phyloP scores from a whole-genome alignment of 805 yeast species.

The Lachancea waltii region DNA sequence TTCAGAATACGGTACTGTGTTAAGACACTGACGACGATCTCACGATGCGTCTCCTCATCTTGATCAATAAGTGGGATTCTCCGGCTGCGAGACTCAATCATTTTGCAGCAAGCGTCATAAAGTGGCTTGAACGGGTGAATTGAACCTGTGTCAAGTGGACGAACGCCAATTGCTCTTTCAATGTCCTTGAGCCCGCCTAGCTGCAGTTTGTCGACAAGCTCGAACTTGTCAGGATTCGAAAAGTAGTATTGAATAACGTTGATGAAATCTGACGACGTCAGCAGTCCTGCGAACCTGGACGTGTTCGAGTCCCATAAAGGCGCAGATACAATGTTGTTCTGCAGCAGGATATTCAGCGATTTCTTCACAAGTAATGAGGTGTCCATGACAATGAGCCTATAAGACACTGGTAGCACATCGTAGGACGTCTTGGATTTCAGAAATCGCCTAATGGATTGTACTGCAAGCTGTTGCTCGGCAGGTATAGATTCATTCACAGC shows the following conservation, averaged over 20 bases:
- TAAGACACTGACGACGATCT: constrained; percentile 88
- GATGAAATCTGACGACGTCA: constrained; percentile 88
- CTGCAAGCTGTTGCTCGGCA: constrained; percentile 65
- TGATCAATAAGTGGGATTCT: constrained; percentile 92
- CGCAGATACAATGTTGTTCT: constrained; percentile 91
- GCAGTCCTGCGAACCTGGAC: constrained; percentile 86
- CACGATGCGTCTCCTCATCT: constrained; percentile 87
- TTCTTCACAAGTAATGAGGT: constrained; percentile 86
- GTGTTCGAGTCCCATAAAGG: constrained; percentile 93
- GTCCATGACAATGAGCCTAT: constrained; percentile 86
- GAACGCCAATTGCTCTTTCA: constrained; percentile 80
- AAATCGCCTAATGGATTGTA: constrained; percentile 76
- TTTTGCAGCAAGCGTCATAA: constrained; percentile 87
- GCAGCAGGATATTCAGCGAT: constrained; percentile 80
- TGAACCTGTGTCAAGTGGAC: constrained; percentile 76
- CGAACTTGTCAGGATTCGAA: constrained; percentile 81
- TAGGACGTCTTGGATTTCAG: constrained; percentile 87
- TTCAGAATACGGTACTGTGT: constrained; percentile 95
- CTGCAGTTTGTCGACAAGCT: constrained; percentile 77
- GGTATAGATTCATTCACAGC: constrained; percentile 27
- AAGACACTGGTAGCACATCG: constrained; percentile 93
- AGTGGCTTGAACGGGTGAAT: constrained; percentile 87
- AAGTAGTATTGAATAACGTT: constrained; percentile 93
- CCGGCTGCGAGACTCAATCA: constrained; percentile 83
- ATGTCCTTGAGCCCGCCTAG: constrained; percentile 80